Conservation (phyloP, 1,284 basidiomycete genomes). For the Tilletia horrida region DNA sequence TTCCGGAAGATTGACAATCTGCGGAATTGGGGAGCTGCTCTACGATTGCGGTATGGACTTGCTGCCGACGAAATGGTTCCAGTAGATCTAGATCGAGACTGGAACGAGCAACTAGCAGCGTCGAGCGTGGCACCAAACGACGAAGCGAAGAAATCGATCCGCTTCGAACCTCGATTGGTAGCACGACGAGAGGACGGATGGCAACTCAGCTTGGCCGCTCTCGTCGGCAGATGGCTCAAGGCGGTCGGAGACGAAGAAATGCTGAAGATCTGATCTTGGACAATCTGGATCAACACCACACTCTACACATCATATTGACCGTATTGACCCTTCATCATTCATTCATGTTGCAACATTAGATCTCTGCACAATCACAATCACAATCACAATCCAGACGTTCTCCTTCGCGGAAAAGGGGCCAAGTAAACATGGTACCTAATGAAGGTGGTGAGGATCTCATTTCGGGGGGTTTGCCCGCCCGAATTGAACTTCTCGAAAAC, state of each 20-base stretch:
- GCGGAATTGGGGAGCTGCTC: constrained; percentile 33
- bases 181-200: constrained; percentile 11
- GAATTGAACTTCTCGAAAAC: too few relatives aligned
- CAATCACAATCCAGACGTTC: too few relatives aligned
- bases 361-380: too few relatives aligned
- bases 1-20: constrained; percentile 41
- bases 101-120: background rate
- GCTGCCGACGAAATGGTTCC: background rate
- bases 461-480: too few relatives aligned
- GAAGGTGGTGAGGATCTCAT: too few relatives aligned
- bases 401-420: too few relatives aligned
- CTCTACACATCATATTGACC: too few relatives aligned
- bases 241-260: background rate
- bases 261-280: too few relatives aligned
- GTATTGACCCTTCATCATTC: too few relatives aligned
- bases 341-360: too few relatives aligned
- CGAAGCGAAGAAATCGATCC: background rate
- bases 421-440: too few relatives aligned
- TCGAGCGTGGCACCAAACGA: background rate
- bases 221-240: constrained; percentile 9
- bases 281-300: too few relatives aligned
- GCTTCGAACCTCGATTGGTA: constrained; percentile 7
- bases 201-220: background rate
- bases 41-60: constrained; percentile 31
- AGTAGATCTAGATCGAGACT: background rate